phyloP scores from a whole-genome alignment of 2,329 filamentous ascomycete genomes.

The Nigrograna mackinnonii region DNA sequence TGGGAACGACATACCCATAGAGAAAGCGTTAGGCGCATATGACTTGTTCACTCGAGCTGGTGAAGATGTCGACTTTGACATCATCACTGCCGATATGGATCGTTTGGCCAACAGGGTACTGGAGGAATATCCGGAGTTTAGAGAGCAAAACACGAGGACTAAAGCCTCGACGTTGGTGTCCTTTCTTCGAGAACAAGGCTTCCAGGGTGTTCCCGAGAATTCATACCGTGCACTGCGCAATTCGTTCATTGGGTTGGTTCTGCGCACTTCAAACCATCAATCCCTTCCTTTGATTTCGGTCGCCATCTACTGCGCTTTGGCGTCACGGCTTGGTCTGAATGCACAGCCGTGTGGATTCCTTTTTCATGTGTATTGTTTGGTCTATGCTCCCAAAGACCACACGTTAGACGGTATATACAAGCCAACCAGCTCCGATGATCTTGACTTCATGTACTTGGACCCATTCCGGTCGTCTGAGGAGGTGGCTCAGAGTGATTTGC shows the following conservation, averaged over 20 bases:
- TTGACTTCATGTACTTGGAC: conserved; percentile 75
- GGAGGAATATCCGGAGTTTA: conserved; percentile 55
- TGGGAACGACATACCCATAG: conserved; percentile 62
- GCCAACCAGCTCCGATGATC: conserved; percentile 26
- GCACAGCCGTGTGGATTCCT: conserved; percentile 82
- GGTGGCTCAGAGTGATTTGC: conserved; percentile 63
- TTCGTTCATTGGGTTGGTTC: conserved; percentile 81
- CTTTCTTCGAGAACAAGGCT: conserved; percentile 70
- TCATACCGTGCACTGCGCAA: conserved; percentile 83
- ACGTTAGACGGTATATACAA: conserved; percentile 51
- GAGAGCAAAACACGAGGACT: conserved; percentile 62
- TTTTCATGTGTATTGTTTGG: conserved; percentile 81
- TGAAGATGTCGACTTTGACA: conserved; percentile 71
- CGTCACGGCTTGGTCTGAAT: conserved; percentile 72
- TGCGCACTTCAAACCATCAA: conserved; percentile 72
- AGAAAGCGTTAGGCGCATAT: conserved; percentile 78
- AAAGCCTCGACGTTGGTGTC: conserved; percentile 70
- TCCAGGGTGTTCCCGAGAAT: conserved; percentile 72
- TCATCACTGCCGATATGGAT: conserved; percentile 66
- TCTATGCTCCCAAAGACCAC: conserved; percentile 64
- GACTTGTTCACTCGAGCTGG: conserved; percentile 86
- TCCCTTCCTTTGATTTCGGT: conserved; percentile 86
- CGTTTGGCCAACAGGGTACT: conserved; percentile 62
- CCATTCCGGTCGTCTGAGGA: conserved; percentile 75
- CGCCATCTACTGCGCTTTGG: conserved; percentile 83